Conservation (phyloP, 2,329 filamentous ascomycete genomes). For the Delphinella strobiligena region DNA sequence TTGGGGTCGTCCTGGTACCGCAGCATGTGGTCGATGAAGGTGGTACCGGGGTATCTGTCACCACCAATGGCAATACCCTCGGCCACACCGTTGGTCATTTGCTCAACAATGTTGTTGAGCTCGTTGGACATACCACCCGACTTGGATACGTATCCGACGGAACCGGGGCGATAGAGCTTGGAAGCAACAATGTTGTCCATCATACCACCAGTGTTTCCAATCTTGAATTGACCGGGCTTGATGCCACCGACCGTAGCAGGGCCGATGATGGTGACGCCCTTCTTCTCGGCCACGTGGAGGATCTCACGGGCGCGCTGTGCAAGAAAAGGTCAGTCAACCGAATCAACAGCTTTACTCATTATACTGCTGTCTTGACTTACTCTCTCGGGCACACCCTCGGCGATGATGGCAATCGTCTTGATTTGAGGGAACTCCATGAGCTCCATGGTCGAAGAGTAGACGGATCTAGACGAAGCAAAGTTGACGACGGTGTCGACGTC, state of each 20-base stretch:
- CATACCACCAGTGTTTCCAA: constrained; percentile 99
- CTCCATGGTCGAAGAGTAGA: constrained; percentile 98
- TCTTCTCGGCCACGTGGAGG: constrained; percentile 90
- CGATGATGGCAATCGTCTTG: constrained; percentile 98
- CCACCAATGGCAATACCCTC: constrained; percentile 99
- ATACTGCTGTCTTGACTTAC: constrained; percentile 54
- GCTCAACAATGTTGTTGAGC: constrained; percentile 97
- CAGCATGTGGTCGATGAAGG: constrained; percentile 97
- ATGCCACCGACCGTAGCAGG: constrained; percentile 98
- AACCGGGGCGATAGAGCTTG: constrained; percentile 99
- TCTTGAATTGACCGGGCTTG: constrained; percentile 99
- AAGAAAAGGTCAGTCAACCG: no score
- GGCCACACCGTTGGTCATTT: constrained; percentile 94
- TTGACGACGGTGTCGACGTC: constrained; percentile 98
- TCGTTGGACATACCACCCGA: constrained; percentile 99
- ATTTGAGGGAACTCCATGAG: constrained; percentile 95
- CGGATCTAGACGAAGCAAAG: constrained; percentile 97
- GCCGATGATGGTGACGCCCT: constrained; percentile 97
- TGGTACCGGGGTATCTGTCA: constrained; percentile 97
- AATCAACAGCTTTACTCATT: no score
- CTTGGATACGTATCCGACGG: constrained; percentile 98
- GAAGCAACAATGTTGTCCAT: constrained; percentile 99
- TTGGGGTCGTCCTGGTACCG: constrained; percentile 93
- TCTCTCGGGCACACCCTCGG: constrained; percentile 96
- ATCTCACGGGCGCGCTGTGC: constrained; percentile 91